Conservation (phyloP, 140 eudicot species). For the Oenanthe javanica region DNA sequence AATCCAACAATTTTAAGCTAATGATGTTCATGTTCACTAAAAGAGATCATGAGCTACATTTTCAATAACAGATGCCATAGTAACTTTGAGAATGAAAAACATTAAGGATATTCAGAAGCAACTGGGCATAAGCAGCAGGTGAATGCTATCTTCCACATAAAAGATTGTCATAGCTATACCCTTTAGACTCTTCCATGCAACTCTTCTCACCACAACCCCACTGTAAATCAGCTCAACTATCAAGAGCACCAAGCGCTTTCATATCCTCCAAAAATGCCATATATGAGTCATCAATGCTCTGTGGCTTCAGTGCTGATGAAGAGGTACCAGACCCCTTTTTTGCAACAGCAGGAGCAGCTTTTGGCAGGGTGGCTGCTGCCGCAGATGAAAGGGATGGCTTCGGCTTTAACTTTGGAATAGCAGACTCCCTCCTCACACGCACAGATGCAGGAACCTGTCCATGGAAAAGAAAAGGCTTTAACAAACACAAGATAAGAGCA, state of each 20-base stretch:
- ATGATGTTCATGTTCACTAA: not conserved
- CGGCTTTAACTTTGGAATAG: conserved; percentile 66
- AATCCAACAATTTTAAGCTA: not conserved
- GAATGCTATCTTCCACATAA: not conserved
- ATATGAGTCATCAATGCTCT: conserved; percentile 86
- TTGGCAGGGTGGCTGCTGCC: conserved; percentile 34
- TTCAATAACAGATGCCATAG: not conserved
- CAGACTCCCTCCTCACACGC: conserved; percentile 90
- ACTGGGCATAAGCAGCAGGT: not conserved
- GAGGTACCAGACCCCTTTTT: conserved; percentile 42
- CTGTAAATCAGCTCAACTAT: conserved; percentile 29
- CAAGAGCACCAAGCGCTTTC: conserved; percentile 98
- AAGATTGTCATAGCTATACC: conserved; percentile 19
- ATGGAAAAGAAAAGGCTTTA: not conserved
- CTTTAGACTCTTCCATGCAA: conserved; percentile 33
- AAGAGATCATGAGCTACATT: not conserved
- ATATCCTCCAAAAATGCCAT: conserved; percentile 95
- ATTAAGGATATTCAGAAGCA: not conserved
- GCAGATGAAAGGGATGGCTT: conserved; percentile 49
- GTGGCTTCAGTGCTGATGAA: conserved; percentile 55
- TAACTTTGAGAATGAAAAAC: not conserved
- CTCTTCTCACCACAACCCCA: not conserved
- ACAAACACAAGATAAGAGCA: not conserved
- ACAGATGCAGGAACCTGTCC: conserved; percentile 92
- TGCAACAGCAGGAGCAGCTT: conserved; percentile 40